Base-by-base conservation (phyloP, 2,329 filamentous ascomycete species). In the Fusarium avenaceum region DNA sequence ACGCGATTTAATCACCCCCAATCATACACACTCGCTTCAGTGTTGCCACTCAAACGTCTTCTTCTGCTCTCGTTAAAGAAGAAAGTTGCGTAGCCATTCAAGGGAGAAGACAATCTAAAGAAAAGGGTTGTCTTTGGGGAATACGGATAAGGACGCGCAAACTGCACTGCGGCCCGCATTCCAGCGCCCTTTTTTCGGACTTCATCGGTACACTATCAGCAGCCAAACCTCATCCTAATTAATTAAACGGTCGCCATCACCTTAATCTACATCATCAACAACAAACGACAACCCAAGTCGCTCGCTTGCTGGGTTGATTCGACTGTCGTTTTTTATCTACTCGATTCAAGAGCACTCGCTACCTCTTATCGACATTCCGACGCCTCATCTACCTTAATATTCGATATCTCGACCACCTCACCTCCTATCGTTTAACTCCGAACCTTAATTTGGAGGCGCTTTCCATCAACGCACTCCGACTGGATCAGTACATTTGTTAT, bases 101-200 rank as follows among this genome's bases (percentile, higher is more conserved):
- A 57, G 63, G 57, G 53, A 58, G 28, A 24, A 58, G 30, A 33
- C 14, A 33, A 30, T 22, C 33, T 24, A 26, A 20, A 30, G 10
- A 30, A 55, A 28, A 39, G 43, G 35, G 19, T 42, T 19, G 33
- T 49, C 38, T 24, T 14, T 13, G 22, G 30, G 39, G 30, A 42
- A 59, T 32, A 30, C 48, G 57, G 45, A 70, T 32, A 30, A 51
- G 57, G 45, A 70, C 67, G 67, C 67, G 67, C 67, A 70, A 70
- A 70, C 54, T 57, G 43, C 45, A 51, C 46, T 54, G 52, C 56
- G 32, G 56, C 63, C 63, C 56, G 68, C 70, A 70, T 71, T 72
- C 63, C 62, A 72, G 52, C 47, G 57, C 35, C 56, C 42, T 55
- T 55, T 45, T 33, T 52, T 15, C 35, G 17, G 17, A n/a, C 39